These are phyloP conservation scores for Xylariaceae sp. DNA, from an alignment of 2,329 filamentous ascomycete genomes.

Conservation along the genomic window DNA sequence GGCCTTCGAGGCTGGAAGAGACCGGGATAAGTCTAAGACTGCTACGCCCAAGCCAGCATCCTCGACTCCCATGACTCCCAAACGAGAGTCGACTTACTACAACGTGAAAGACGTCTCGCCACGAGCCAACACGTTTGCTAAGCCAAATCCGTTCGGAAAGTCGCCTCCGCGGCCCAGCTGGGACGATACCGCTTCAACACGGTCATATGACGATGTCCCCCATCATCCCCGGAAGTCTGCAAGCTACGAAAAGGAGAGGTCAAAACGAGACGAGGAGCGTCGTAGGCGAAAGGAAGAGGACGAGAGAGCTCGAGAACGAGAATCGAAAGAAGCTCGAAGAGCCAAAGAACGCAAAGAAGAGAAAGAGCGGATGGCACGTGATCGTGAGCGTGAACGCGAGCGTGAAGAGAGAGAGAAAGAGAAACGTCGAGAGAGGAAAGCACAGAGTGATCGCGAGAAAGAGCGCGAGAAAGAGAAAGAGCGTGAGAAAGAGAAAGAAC, in stretches of 20 bases:
- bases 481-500: conserved; percentile 26
- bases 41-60: conserved; percentile 9
- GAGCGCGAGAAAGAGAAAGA: conserved; percentile 25
- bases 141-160: conserved; percentile 34
- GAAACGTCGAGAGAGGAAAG: conserved; percentile 23
- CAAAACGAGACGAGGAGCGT: conserved; percentile 38
- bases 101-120: conserved; percentile 50
- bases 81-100: conserved; percentile 33
- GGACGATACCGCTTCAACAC: conserved; percentile 42
- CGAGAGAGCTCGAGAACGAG: conserved; percentile 25
- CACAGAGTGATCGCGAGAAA: conserved; percentile 29
- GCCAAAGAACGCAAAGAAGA: conserved; percentile 33
- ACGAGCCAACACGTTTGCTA: conserved; percentile 37
- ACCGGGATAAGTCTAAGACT: conserved; percentile 36
- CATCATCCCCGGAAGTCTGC: conserved; percentile 41
- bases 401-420: conserved; percentile 31
- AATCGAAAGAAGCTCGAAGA: conserved; percentile 20
- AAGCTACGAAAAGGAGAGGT: conserved; percentile 41
- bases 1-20: conserved; percentile 52
- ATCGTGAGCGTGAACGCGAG: background rate
- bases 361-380: conserved; percentile 15
- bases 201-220: conserved; percentile 40
- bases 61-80: conserved; percentile 33
- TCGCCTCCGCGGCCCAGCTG: conserved; percentile 37
- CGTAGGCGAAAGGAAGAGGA: conserved; percentile 34